Percentiles rank a stretch among this genome's conserved stretches.
Evolutionary conservation across 441 rosid genomes (phyloP).

Genomic region (Geranium incanum): DNA sequence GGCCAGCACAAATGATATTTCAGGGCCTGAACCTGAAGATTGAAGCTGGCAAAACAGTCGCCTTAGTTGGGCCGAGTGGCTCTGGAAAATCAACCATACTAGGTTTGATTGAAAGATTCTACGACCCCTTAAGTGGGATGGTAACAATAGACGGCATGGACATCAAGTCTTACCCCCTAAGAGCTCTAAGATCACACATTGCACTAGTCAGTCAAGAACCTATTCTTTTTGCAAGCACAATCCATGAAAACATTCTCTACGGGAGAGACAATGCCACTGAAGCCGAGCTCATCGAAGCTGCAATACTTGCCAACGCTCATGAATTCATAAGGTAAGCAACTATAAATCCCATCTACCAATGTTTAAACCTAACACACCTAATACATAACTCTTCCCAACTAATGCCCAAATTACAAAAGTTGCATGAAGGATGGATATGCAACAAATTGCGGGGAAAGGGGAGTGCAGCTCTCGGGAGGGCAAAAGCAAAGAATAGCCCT

Average conservation of each 20-base stretch:
- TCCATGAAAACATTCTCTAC: constrained; percentile 20
- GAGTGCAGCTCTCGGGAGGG: not conserved
- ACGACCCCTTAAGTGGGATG: constrained; percentile 22
- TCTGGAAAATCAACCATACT: constrained; percentile 28
- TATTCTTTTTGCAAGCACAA: constrained; percentile 20
- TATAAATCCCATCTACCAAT: too few species aligned
- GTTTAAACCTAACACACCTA: too few species aligned
- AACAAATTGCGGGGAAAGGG: constrained; percentile 12
- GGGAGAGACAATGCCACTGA: constrained; percentile 18
- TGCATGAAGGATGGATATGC: not conserved
- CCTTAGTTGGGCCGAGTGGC: constrained; percentile 27
- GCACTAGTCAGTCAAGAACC: constrained; percentile 13
- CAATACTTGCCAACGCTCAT: constrained; percentile 21
- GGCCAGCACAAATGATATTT: constrained; percentile 20
- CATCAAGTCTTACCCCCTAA: constrained; percentile 16
- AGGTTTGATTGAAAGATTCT: constrained; percentile 23
- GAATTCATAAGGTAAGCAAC: constrained; percentile 16
- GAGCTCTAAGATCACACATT: constrained; percentile 19
- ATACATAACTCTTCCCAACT: too few species aligned
- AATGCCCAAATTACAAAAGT: too few species aligned
- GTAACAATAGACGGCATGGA: constrained; percentile 17
- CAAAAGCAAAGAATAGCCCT: not conserved
- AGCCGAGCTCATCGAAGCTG: constrained; percentile 15
- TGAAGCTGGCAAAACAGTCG: constrained; percentile 19
- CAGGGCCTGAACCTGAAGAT: constrained; percentile 16